Evolutionary conservation across 805 yeast genomes (phyloP).

Genomic region (Yamadazyma takamatsuzukensis): DNA sequence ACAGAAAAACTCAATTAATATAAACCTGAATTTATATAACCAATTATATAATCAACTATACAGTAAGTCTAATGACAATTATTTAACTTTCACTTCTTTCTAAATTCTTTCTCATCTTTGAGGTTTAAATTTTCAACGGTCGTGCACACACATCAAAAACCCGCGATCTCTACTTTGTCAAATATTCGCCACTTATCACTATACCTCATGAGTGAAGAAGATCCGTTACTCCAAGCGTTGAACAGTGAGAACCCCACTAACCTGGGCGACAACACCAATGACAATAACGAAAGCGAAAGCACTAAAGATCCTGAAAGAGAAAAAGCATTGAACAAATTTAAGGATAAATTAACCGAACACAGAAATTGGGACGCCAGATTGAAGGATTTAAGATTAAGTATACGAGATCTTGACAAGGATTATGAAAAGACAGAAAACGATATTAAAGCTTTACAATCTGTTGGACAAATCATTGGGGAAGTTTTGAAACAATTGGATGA

Average conservation of each 20-base stretch:
- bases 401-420: conserved; percentile 77
- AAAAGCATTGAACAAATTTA: conserved; percentile 72
- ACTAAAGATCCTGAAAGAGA: conserved; percentile 59
- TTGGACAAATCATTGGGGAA: conserved; percentile 96
- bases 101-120: too few relatives aligned
- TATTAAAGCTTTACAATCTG: conserved; percentile 93
- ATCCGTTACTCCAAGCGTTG: conserved; percentile 16
- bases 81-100: too few relatives aligned
- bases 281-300: neutral
- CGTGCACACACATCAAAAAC: too few relatives aligned
- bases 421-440: conserved; percentile 95
- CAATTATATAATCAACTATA: too few relatives aligned
- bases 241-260: conserved; percentile 9
- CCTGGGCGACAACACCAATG: conserved; percentile 35
- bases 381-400: conserved; percentile 75
- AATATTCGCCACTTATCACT: neutral
- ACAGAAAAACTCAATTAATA: too few relatives aligned
- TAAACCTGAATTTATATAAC: too few relatives aligned
- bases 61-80: too few relatives aligned
- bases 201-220: conserved; percentile 13
- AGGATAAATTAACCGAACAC: conserved; percentile 85
- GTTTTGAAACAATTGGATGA: conserved; percentile 92
- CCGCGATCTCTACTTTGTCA: too few relatives aligned
- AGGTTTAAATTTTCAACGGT: too few relatives aligned
- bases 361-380: conserved; percentile 91